A percentile compares a stretch with the other conserved stretches of the same genome.
Conservation (phyloP, 305 asterid genomes). For the Fraxinus nigra region DNA sequence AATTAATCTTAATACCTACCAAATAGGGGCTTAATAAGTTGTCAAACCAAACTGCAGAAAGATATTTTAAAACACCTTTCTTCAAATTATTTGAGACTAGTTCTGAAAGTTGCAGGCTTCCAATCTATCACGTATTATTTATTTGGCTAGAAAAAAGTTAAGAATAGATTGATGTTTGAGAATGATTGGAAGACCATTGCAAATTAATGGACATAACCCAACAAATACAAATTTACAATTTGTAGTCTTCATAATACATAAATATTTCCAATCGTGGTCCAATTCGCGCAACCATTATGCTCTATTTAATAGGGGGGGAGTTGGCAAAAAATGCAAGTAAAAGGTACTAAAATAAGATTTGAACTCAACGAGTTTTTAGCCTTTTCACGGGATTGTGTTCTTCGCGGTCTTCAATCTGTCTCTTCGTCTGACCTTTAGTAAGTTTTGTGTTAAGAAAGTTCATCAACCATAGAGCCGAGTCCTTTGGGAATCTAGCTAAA, state of each 20-base stretch:
- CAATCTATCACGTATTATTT: neutral
- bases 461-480: slow-evolving; percentile 28
- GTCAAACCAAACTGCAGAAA: too few relatives aligned
- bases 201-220: neutral
- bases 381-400: neutral
- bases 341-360: neutral
- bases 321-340: neutral
- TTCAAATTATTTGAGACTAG: neutral
- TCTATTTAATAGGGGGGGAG: neutral
- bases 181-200: neutral
- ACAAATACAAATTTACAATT: neutral
- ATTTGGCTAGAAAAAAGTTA: neutral
- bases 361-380: neutral
- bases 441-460: neutral
- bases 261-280: neutral
- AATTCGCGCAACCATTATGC: neutral
- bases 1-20: too few relatives aligned
- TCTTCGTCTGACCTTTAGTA: neutral
- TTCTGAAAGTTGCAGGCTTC: neutral
- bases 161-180: neutral
- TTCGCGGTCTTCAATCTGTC: neutral
- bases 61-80: too few relatives aligned
- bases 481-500: slow-evolving; percentile 25
- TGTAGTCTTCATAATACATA: neutral
- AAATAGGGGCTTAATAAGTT: too few relatives aligned